Evolutionary conservation across 2,329 filamentous ascomycete species (phyloP), one percentile per base, ranked within the genome.

Genomic region (Ascochyta clinopodiicola): DNA sequence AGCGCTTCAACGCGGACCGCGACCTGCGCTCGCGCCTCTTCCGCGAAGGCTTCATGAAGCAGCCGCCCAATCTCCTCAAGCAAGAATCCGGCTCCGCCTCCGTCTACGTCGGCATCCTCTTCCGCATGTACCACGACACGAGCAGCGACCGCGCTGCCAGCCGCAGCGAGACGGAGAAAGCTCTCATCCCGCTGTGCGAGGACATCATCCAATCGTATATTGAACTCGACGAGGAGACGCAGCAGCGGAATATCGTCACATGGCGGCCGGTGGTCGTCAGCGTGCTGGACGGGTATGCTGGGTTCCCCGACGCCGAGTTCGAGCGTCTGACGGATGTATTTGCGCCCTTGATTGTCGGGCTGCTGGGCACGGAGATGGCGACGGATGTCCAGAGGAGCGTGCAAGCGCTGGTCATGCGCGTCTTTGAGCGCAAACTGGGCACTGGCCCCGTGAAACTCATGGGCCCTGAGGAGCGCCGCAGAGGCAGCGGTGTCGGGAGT

Each of bases 41-140:
- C 92, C 85, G 92, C 45, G 95, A 99, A 75, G 95, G 96, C 0
- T 99, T 99, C 82, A 99, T 99, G 95, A 96, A 96, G 78, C 95
- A 99, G 73, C 94, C 95, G 15, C 95, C 95, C 2, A 99, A 99
- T 69, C 82, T 99, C 12, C 84, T 99, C 27, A 99, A 99, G 79
- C 95, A 99, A 75, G 95, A 99, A 78, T 91, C 87, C 58, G 94
- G 95, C 36, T 91, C 89, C 51, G 95, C 95, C 0, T 91, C 91
- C 2, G 97, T 96, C 1, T 99, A 99, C 74, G 92, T 99, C 32
- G 90, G 90, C 59, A 99, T 99, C 63, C 80, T 99, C 25, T 92
- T 99, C 78, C 85, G 95, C 44, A 99, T 99, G 95, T 99, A 96
- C 77, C 90, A 91, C 43, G 95, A 99, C 70, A 88, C 90, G 57